phyloP scores from a whole-genome alignment of 352 stramenopile species.

The Phytophthora capsici region DNA sequence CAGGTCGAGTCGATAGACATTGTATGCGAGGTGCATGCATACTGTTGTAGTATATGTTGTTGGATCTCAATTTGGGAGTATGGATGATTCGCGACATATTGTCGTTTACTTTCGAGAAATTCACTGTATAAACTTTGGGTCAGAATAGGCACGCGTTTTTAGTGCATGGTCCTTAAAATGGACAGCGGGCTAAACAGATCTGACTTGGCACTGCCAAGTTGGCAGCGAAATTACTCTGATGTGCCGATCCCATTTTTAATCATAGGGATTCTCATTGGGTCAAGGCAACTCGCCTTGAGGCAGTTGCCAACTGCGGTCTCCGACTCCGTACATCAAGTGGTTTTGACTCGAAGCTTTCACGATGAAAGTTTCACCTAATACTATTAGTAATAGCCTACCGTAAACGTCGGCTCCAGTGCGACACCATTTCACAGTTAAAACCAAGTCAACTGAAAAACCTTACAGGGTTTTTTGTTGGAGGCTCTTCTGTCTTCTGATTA shows the following conservation, averaged over 20 bases:
- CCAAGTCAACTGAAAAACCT: too few relatives aligned
- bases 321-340: background rate
- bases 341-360: too few relatives aligned
- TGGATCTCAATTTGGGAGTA: too few relatives aligned
- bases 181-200: background rate
- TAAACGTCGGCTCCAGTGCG: too few relatives aligned
- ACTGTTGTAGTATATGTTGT: too few relatives aligned
- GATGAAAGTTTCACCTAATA: too few relatives aligned
- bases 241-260: slow-evolving; percentile 3
- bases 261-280: background rate
- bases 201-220: background rate
- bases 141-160: slow-evolving; percentile 3
- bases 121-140: background rate
- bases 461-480: too few relatives aligned
- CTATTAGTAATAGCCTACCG: too few relatives aligned
- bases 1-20: background rate
- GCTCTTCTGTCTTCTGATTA: too few relatives aligned
- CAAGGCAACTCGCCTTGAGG: background rate
- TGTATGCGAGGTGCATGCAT: too few relatives aligned
- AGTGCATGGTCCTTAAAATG: background rate
- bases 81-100: background rate
- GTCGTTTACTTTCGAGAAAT: background rate
- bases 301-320: background rate
- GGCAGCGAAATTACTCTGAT: background rate
- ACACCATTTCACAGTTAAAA: too few relatives aligned